These are phyloP conservation scores for Gyrodon lividus DNA, from an alignment of 768 basidiomycete genomes.

Conservation along the genomic window DNA sequence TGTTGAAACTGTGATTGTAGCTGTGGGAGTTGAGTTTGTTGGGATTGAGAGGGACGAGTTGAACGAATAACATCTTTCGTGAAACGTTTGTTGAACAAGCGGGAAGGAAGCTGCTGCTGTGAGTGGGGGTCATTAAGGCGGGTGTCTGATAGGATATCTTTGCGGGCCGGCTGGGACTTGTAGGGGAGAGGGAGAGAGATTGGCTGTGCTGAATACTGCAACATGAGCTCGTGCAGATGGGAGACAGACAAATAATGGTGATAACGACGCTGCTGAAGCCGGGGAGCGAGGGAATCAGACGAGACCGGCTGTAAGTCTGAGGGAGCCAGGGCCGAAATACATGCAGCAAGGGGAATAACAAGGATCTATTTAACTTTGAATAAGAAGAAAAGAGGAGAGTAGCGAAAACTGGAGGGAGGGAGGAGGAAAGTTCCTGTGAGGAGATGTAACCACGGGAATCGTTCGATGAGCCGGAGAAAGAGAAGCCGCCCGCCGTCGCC, in stretches of 20 bases:
- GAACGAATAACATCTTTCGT: constrained; percentile 30
- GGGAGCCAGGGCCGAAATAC: constrained; percentile 25
- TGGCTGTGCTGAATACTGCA: constrained; percentile 49
- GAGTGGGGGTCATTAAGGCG: constrained; percentile 29
- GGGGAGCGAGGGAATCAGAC: constrained; percentile 45
- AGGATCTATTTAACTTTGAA: background rate
- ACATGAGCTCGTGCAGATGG: constrained; percentile 45
- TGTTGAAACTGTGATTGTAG: background rate
- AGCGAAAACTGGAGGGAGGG: constrained; percentile 4
- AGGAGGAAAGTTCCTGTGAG: constrained; percentile 4
- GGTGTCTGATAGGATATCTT: constrained; percentile 31
- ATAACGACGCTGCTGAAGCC: constrained; percentile 33
- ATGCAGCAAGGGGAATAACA: constrained; percentile 20
- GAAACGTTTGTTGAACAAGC: constrained; percentile 36
- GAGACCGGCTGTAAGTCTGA: constrained; percentile 44
- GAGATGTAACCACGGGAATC: background rate
- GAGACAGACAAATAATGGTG: constrained; percentile 31
- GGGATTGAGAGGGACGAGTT: constrained; percentile 12
- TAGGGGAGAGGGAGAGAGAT: constrained; percentile 34
- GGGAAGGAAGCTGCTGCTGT: constrained; percentile 18
- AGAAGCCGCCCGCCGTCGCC: background rate
- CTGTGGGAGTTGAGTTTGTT: constrained; percentile 10
- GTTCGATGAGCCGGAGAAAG: background rate
- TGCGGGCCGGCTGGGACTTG: constrained; percentile 26
- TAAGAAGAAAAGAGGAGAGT: background rate